Evolutionary conservation across 768 basidiomycete species (phyloP), one percentile per base, ranked within the genome.

Genomic region (Calocybe gangraenosa): DNA sequence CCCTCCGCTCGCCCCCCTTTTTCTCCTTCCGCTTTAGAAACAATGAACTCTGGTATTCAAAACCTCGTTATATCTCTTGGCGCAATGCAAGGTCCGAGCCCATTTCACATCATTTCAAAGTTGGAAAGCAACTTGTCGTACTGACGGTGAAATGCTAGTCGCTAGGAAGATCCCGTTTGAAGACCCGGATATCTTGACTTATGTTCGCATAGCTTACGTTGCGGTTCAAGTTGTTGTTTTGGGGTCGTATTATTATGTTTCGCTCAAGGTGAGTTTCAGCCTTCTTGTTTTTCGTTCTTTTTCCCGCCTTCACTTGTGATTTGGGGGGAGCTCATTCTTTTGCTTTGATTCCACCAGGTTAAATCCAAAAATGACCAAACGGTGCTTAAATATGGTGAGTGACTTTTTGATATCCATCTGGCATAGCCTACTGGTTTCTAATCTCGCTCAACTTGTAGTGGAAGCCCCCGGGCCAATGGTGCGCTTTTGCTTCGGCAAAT

Each of bases 321-420:
- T 11, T 3, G n/a, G n/a, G n/a, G n/a, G n/a, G n/a, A n/a, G n/a
- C n/a, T n/a, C n/a, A n/a, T n/a, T n/a, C n/a, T n/a, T n/a, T n/a
- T n/a, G n/a, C 14, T 11, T 1, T 25, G 34, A 5, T 36, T 40
- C 11, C 25, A n/a, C 30, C 8, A 96, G 91, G 82, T 97, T 66
- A 94, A 90, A 76, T 68, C 78, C 58, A 94, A 93, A 81, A 98
- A 98, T 58, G 95, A 99, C 69, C 79, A 86, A 64, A 92, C 92
- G 1, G 90, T 95, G 20, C 73, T 99, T 58, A 99, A 96, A 79
- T 99, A 95, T 68, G 89, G 89, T 85, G 15, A 5, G 37, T 40
- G 20, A 34, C 34, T 48, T n/a, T 17, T 37, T n/a, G 28, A 15
- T n/a, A n/a, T n/a, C 28, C 22, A 19, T 23, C 11, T 32, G 5